phyloP scores from a whole-genome alignment of 352 stramenopile genomes.

The Globisporangium orthogonon region DNA sequence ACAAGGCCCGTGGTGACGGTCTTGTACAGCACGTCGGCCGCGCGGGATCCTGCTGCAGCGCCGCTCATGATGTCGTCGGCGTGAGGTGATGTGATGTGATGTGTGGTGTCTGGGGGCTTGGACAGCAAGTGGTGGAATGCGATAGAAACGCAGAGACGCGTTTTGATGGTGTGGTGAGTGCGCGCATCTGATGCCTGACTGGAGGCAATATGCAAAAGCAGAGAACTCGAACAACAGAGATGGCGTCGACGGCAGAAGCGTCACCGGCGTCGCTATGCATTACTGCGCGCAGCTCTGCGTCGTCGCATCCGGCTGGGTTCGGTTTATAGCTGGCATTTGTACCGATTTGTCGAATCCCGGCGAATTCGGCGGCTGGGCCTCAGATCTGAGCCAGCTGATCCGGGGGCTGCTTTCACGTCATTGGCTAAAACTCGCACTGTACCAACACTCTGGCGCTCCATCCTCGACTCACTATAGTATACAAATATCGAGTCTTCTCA shows the following conservation, averaged over 20 bases:
- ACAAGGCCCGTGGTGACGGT: constrained; percentile 70
- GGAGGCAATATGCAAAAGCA: neutral
- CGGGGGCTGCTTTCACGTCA: neutral
- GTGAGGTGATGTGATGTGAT: neutral
- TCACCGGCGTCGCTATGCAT: too few species aligned
- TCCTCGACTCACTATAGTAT: neutral
- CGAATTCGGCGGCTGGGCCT: neutral
- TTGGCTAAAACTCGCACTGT: neutral
- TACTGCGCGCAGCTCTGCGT: too few species aligned
- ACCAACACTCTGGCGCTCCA: neutral
- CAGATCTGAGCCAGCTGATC: neutral
- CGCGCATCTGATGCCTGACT: neutral
- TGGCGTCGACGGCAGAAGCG: too few species aligned
- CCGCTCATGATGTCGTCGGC: constrained; percentile 3
- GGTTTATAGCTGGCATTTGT: neutral
- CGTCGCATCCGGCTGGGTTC: too few species aligned
- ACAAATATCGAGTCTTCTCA: neutral
- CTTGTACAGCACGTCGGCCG: constrained; percentile 79
- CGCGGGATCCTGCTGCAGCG: constrained; percentile 31
- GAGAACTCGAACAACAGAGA: neutral
- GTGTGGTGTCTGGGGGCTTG: neutral
- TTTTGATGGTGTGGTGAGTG: neutral
- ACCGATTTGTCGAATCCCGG: neutral
- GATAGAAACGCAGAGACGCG: neutral
- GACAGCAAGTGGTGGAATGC: neutral